Evolutionary conservation across 1,284 basidiomycete species (phyloP).

Genomic region (Sanghuangporus weigelae): DNA sequence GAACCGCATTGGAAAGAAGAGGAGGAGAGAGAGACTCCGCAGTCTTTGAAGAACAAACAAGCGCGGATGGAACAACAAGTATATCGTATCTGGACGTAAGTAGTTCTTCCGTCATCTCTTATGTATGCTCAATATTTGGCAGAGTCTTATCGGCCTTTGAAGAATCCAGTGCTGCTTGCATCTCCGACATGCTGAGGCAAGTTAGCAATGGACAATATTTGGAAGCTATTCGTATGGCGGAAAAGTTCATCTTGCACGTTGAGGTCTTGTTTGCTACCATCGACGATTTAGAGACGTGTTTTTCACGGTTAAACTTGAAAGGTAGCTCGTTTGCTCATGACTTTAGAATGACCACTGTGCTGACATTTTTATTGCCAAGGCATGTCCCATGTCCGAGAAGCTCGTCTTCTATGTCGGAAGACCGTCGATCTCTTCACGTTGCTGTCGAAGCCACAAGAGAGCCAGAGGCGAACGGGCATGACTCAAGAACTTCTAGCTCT

Average conservation of each 20-base stretch:
- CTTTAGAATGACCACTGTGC: background rate
- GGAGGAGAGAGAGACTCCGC: constrained; percentile 76
- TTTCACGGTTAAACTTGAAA: constrained; percentile 77
- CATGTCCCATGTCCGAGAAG: constrained; percentile 97
- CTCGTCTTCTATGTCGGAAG: constrained; percentile 97
- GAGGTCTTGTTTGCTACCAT: constrained; percentile 97
- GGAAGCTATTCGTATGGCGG: constrained; percentile 96
- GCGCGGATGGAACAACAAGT: constrained; percentile 96
- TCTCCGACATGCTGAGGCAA: constrained; percentile 96
- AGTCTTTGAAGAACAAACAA: constrained; percentile 89
- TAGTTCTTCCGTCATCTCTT: constrained; percentile 16
- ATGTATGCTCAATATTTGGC: constrained; percentile 9
- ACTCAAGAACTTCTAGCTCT: constrained; percentile 97
- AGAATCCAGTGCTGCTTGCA: constrained; percentile 98
- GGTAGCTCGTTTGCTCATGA: constrained; percentile 44
- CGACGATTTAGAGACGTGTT: constrained; percentile 92
- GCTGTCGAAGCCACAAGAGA: constrained; percentile 94
- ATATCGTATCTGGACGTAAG: constrained; percentile 95
- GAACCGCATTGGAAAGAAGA: constrained; percentile 63
- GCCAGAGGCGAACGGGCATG: constrained; percentile 87
- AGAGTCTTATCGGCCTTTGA: constrained; percentile 96
- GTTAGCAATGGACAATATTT: constrained; percentile 96
- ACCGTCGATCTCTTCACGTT: constrained; percentile 98
- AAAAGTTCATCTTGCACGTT: constrained; percentile 97
- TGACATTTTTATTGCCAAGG: constrained; percentile 42